These are phyloP conservation scores for Allium fistulosum DNA, from an alignment of 106 monocot genomes.

Conservation along the genomic window DNA sequence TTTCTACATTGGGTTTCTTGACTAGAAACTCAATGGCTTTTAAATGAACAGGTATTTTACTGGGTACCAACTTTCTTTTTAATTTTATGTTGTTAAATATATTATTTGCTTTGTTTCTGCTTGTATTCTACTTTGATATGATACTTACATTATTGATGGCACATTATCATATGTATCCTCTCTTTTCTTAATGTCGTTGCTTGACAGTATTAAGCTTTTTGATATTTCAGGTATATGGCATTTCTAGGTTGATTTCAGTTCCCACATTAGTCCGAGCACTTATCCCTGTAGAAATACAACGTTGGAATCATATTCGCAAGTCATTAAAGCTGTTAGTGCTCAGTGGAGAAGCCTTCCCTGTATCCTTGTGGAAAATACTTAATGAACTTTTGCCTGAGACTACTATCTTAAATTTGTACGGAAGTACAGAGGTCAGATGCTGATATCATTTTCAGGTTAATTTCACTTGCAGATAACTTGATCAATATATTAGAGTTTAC, in stretches of 20 bases:
- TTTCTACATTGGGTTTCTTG: too few relatives aligned
- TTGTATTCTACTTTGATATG: too few relatives aligned
- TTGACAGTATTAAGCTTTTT: too few relatives aligned
- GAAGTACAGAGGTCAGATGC: conserved; percentile 87
- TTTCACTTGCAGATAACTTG: neutral
- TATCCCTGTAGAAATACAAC: conserved; percentile 34
- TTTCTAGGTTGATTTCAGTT: conserved; percentile 70
- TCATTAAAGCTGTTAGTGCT: conserved; percentile 70
- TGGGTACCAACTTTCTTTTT: too few relatives aligned
- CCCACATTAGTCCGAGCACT: conserved; percentile 61
- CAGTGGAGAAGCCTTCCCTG: conserved; percentile 68
- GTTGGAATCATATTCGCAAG: conserved; percentile 13
- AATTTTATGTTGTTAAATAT: too few relatives aligned
- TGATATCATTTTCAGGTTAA: conserved; percentile 21
- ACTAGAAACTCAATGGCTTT: too few relatives aligned
- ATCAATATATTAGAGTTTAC: too few relatives aligned
- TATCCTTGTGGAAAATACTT: conserved; percentile 68
- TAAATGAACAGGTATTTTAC: too few relatives aligned
- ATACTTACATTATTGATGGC: too few relatives aligned
- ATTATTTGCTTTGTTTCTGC: too few relatives aligned
- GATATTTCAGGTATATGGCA: conserved; percentile 47
- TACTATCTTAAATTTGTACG: conserved; percentile 82
- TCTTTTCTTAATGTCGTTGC: too few relatives aligned
- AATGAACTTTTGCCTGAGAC: conserved; percentile 53
- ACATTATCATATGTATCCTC: too few relatives aligned